Percentiles rank a stretch among this genome's conserved stretches.
Evolutionary conservation across 768 basidiomycete species (phyloP).

Genomic region (Pleurotus citrinopileatus): DNA sequence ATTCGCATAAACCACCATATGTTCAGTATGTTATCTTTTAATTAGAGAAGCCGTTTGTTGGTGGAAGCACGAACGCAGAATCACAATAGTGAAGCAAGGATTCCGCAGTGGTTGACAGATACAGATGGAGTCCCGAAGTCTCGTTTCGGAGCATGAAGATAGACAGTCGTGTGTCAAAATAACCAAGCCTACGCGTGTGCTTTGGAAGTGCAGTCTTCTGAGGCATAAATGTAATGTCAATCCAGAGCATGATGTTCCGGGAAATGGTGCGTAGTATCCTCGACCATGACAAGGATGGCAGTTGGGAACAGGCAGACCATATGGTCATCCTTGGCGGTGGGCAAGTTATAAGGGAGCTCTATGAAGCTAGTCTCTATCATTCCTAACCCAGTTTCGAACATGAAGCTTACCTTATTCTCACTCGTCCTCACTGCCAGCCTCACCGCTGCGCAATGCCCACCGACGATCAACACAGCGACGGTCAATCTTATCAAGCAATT

Average conservation of each 20-base stretch:
- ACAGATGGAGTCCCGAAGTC: neutral
- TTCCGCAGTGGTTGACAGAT: too few species aligned
- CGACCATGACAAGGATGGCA: neutral
- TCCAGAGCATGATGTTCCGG: neutral
- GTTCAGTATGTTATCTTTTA: neutral
- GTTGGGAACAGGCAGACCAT: neutral
- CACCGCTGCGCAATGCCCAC: slow-evolving; percentile 2
- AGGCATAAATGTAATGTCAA: neutral
- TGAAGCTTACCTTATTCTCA: neutral
- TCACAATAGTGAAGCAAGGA: too few species aligned
- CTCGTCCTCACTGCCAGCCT: neutral
- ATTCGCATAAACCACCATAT: neutral
- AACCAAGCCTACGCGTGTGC: neutral
- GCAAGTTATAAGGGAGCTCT: neutral
- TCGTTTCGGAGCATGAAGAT: neutral
- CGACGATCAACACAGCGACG: slow-evolving; percentile 21
- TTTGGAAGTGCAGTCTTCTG: neutral
- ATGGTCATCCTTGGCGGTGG: neutral
- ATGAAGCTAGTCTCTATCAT: neutral
- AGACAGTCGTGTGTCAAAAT: neutral
- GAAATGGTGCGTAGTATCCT: neutral
- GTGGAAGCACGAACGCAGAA: neutral
- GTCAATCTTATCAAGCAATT: slow-evolving; percentile 25
- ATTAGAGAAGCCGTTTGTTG: neutral
- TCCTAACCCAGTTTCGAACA: neutral